Evolutionary conservation across 768 basidiomycete genomes (phyloP), one percentile per base, ranked within the genome.

Genomic region (Albatrellus ellisii): DNA sequence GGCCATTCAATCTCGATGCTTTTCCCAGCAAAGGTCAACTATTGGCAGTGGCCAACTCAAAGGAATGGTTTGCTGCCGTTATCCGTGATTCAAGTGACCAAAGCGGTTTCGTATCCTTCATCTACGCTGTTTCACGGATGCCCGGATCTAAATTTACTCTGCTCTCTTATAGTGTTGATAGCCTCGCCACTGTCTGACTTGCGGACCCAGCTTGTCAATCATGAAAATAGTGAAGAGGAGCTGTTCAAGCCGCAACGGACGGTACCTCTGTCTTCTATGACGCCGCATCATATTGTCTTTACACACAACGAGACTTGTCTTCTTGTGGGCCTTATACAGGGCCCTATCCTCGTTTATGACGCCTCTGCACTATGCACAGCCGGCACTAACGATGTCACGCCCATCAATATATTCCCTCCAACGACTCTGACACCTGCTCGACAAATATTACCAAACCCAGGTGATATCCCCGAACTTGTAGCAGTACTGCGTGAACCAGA

Each of bases 21-120:
- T 48, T 66, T 32, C 61, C 64, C 2, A 59, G 68, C 5, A 65
- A 68, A 20, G 73, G 69, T 29, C 67, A 59, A 41, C 62, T 80
- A 14, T 72, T 88, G 49, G 68, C 75, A 3, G 63, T 71, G 2
- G 67, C 76, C 2, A 81, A 77, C 53, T 59, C 63, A 10, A 69
- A 64, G 47, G 78, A 74, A 22, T 86, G 77, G 75, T 87, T 86
- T 57, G 78, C 72, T 35, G 79, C 81, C 25, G 69, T 73, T 8
- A 66, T 59, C 33, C 58, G 61, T 28, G 59, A 61, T 37, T 52
- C 58, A 40, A 48, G 36, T 34, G 55, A 51, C 50, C 59, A 39
- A 50, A 58, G 44, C 64, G 62, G 27, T 39, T 39, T 40, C 36
- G 15, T 17, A 15, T 21, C 36, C 6, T 7, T 4, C 18, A 18